phyloP scores from a whole-genome alignment of 2,329 filamentous ascomycete genomes.

The Pseudogymnoascus sp. region DNA sequence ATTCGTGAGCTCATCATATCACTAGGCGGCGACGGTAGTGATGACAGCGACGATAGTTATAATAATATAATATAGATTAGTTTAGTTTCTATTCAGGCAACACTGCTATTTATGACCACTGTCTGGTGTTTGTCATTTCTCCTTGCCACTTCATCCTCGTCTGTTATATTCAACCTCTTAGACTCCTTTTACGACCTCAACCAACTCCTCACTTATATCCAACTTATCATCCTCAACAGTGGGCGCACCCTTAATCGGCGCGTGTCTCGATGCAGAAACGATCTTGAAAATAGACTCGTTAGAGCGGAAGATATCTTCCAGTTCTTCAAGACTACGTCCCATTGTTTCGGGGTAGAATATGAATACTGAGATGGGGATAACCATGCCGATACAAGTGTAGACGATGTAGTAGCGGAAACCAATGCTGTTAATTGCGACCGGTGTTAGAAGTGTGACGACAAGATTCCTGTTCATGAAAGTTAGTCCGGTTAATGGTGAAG shows the following conservation, averaged over 20 bases:
- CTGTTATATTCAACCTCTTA: neutral
- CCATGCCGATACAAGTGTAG: neutral
- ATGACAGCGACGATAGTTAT: too few species aligned
- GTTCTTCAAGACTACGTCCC: slow-evolving; percentile 42
- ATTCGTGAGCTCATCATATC: too few species aligned
- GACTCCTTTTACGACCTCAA: neutral
- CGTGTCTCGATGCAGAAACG: neutral
- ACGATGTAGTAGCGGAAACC: neutral
- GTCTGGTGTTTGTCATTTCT: neutral
- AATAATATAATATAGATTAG: too few species aligned
- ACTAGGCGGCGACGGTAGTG: too few species aligned
- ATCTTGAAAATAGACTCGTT: slow-evolving; percentile 16
- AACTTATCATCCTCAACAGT: neutral
- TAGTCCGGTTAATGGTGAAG: neutral
- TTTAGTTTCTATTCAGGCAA: too few species aligned
- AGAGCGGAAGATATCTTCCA: slow-evolving; percentile 38
- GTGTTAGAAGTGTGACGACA: neutral
- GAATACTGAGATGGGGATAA: slow-evolving; percentile 38
- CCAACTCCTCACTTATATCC: neutral
- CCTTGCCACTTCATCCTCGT: neutral
- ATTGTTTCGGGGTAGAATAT: slow-evolving; percentile 44
- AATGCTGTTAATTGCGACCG: neutral
- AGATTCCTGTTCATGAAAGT: neutral
- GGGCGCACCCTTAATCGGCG: neutral
- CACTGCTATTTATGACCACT: too few species aligned